Evolutionary conservation across 2,329 filamentous ascomycete genomes (phyloP), one percentile per base, ranked within the genome.

Genomic region (Annulohypoxylon truncatum): DNA sequence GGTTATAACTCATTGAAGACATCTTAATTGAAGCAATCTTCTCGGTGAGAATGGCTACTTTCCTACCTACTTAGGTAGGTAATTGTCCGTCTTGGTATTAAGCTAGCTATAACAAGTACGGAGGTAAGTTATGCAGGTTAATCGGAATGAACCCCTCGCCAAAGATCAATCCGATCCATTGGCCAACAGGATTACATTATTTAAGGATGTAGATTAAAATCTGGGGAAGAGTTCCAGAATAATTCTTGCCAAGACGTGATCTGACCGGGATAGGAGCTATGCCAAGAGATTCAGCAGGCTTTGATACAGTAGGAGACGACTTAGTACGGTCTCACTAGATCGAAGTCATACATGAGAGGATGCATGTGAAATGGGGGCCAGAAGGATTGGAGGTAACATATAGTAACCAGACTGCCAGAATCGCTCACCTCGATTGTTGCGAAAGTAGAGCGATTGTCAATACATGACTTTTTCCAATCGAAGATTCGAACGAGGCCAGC

Each of bases 141-240:
- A 50, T 67, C 38, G 38, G 46, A 20, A 54, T 52, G 15, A 44
- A 48, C 29, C 15, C 47, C 31, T 42, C 40, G 40, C 31, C 42
- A n/a, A n/a, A 44, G 35, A 31, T 26, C 12, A 38, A 38, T 24
- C 15, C 2, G 52, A 22, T 18, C 20, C 15, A 51, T 33, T 51
- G 47, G 29, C 22, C 7, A 35, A 47, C 12, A 31, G 51, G 10
- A 55, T 55, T 31, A 28, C 7, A 64, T 22, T 47, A 48, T 29
- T 42, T 42, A 3, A 13, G 10, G 31, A 22, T 61, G 52, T 9
- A 53, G 38, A 50, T 64, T 29, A 10, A 53, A 55, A 68, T 68
- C 62, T 40, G 62, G 62, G 62, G 62, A 63, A 66, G 35, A 10
- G 46, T 66, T 68, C 66, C 46, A 63, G 61, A 62, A 65, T 50